Conservation (phyloP, 306 rosid species). For the barrel medic (Medicago truncatula) region DNA sequence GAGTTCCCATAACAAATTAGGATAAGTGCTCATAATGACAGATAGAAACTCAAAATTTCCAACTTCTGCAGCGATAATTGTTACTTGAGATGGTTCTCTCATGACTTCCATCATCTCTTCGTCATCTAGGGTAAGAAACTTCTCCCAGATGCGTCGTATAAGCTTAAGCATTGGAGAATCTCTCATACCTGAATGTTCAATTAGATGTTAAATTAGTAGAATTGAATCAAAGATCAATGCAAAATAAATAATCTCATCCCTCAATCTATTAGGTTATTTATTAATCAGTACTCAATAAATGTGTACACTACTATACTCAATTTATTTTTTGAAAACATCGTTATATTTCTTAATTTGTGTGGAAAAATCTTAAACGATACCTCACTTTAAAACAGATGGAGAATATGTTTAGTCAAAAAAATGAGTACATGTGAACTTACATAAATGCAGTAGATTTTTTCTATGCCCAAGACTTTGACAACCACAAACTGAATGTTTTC, state of each 20-base stretch:
- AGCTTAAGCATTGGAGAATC: conserved; percentile 35
- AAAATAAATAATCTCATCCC: no score
- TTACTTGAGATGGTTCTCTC: conserved; percentile 38
- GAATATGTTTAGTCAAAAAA: no score
- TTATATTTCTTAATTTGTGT: no score
- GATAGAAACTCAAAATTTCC: conserved; percentile 57
- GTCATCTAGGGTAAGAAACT: conserved; percentile 28
- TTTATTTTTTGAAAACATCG: no score
- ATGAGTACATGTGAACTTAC: conserved; percentile 32
- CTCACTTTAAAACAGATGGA: no score
- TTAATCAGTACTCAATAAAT: no score
- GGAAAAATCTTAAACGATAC: no score
- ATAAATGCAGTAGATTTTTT: conserved; percentile 28
- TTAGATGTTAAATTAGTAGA: neutral
- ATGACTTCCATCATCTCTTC: neutral
- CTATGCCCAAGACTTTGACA: conserved; percentile 15
- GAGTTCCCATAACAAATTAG: conserved; percentile 52
- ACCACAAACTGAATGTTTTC: conserved; percentile 29
- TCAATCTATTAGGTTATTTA: no score
- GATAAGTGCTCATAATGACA: conserved; percentile 44
- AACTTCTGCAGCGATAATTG: conserved; percentile 43
- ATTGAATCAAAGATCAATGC: no score
- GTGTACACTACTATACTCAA: no score
- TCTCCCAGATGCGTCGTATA: conserved; percentile 23
- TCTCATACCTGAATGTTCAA: conserved; percentile 12